Evolutionary conservation across 345 rosid genomes (phyloP), one percentile per base, ranked within the genome.

Genomic region (Eucalyptus rudis): DNA sequence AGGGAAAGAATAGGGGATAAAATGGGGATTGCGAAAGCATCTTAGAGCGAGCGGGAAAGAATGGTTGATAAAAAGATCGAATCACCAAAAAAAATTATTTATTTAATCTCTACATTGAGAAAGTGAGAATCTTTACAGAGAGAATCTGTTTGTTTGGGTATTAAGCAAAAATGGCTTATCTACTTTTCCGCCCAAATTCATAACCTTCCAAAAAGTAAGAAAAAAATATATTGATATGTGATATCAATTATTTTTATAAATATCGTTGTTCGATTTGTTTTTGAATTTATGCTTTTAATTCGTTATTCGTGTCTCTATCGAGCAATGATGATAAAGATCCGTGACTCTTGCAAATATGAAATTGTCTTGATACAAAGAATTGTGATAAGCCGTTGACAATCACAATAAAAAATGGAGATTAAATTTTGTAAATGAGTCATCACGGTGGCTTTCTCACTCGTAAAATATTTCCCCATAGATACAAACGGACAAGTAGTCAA

Each of bases 221-320:
- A 15, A 7, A 8, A 16, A 2, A n/a, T 4, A 66, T 66, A 1
- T 4, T 16, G 19, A 4, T 8, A 0, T 7, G 5, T 7, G 4
- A 16, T 68, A 68, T 68, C 5, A 3, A 40, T 68, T 33, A 31
- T 17, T 33, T 9, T 17, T 31, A 4, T 66, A 31, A 31, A 66
- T 66, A 31, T 4, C 1, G 19, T 5, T 1, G 6, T 66, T 68
- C 1, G 2, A 68, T 20, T 68, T 33, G 80, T 17, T 68, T 33
- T 68, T 33, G 44, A 68, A 68, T 33, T 3, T 16, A 9, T 8
- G 5, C 6, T 15, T 66, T 66, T 33, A 66, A 66, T 66, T 31
- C 0, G 3, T 22, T 10, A 68, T 68, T 8, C 4, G 3, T 16
- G 2, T 68, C 43, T 68, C 24, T 8, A 8, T 68, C 9, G 12